Base-by-base conservation (phyloP, 169 alveolate genomes). In the Plasmodium falciparum region DNA sequence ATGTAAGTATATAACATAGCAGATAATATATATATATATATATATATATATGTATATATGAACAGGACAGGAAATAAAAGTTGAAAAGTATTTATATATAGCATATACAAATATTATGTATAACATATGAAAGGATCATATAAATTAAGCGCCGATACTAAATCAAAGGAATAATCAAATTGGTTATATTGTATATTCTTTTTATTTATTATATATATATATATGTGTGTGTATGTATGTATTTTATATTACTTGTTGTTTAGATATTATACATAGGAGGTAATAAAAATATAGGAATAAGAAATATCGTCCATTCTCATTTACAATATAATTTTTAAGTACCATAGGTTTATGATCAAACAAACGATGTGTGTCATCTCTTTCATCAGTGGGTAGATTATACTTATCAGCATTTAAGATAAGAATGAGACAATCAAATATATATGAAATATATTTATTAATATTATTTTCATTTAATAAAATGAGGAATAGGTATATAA, bases 301-400 rank as follows among this genome's bases (percentile, higher is more conserved):
- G 17, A 76, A 76, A 65, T 76, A 76, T 65, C 89, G 49, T 9
- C 56, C 39, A 58, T 62, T 45, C 52, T 76, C 89, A 65, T 58
- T 76, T 33, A 76, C 24, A 20, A 17, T 20, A 43, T 76, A 50
- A 11, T 29, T 65, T 39, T 66, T 76, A 20, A 76, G 76, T 20
- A 47, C 47, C 89, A 76, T 76, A 50, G 89, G 89, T 45, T 76
- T 76, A 58, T 76, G 89, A 39, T 76, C 89, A 69, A 76, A 76
- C 15, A 65, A 26, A 24, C 76, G 73, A 12, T 15, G 17, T 39
- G 45, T 76, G 12, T 76, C 89, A 22, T 76, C 66, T 47, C 15
- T 56, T 70, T 65, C 73, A 43, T 56, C 74, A 49, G 66, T 63
- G 2, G 75, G 89, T 65, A 76, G 39, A 15, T 22, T 26, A 12